phyloP scores from a whole-genome alignment of 345 rosid genomes.

The Eucalyptus globulus region DNA sequence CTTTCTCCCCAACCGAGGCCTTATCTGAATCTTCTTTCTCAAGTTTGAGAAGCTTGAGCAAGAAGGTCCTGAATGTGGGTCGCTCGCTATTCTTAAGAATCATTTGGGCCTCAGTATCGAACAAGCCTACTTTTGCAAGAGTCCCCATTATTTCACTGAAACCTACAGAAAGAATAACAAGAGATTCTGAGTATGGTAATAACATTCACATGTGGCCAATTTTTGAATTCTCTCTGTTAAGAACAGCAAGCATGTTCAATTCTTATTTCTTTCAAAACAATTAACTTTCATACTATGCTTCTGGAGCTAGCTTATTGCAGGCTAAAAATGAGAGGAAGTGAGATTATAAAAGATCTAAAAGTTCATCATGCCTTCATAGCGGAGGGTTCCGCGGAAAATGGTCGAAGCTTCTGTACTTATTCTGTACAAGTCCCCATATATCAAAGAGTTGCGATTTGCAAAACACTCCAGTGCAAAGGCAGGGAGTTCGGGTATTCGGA shows the following conservation, averaged over 20 bases:
- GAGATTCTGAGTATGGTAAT: background rate
- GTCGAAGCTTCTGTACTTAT: constrained; percentile 72
- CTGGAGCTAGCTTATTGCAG: background rate
- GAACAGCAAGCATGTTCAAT: background rate
- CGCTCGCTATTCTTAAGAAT: constrained; percentile 21
- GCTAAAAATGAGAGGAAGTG: background rate
- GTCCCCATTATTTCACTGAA: constrained; percentile 70
- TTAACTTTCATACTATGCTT: background rate
- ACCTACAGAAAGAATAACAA: constrained; percentile 22
- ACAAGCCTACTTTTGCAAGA: constrained; percentile 65
- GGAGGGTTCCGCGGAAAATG: constrained; percentile 85
- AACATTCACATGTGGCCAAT: background rate
- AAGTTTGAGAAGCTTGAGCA: constrained; percentile 32
- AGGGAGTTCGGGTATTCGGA: constrained; percentile 68
- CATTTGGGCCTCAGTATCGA: constrained; percentile 33
- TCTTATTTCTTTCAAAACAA: background rate
- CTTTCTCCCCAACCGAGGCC: constrained; percentile 33
- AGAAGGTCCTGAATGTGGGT: constrained; percentile 39
- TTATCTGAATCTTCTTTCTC: constrained; percentile 6
- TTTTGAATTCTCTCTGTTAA: background rate
- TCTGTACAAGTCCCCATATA: constrained; percentile 67
- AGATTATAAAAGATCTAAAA: background rate
- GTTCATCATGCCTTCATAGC: constrained; percentile 68
- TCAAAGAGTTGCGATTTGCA: constrained; percentile 79
- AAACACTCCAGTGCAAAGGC: constrained; percentile 93